Percentiles rank a stretch among this genome's conserved stretches.
These are phyloP conservation scores for Somion occarium DNA, from an alignment of 1,284 basidiomycete species.

Conservation along the genomic window DNA sequence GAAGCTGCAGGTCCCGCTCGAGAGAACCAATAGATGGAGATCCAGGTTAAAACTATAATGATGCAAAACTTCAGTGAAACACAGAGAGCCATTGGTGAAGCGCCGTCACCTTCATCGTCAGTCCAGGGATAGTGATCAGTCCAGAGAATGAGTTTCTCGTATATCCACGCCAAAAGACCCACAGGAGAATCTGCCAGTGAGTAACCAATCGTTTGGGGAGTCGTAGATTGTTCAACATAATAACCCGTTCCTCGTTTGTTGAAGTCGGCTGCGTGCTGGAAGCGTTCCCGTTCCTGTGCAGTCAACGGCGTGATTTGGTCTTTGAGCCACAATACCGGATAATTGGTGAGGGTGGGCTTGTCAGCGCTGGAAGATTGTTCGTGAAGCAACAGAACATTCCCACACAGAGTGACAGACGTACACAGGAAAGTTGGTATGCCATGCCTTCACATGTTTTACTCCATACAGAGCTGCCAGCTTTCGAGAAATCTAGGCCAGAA, in stretches of 20 bases:
- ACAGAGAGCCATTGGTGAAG: too few species aligned
- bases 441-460: conserved; percentile 7
- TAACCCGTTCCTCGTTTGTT: neutral
- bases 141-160: conserved; percentile 52
- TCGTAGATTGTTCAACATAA: neutral
- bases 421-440: conserved; percentile 8
- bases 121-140: conserved; percentile 47
- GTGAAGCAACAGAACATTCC: too few species aligned
- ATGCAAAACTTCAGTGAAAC: too few species aligned
- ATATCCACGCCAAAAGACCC: conserved; percentile 56
- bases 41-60: conserved; percentile 37
- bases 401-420: too few species aligned
- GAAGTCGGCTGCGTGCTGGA: conserved; percentile 14
- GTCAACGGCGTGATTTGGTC: conserved; percentile 15
- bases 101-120: conserved; percentile 46
- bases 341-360: conserved; percentile 17
- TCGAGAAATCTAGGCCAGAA: conserved; percentile 1
- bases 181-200: conserved; percentile 51
- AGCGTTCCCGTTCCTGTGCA: conserved; percentile 17
- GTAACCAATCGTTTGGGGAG: conserved; percentile 36
- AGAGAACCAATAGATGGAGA: conserved; percentile 38
- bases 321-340: conserved; percentile 24
- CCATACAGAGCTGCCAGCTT: neutral
- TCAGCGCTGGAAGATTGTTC: too few species aligned
- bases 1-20: conserved; percentile 33